Conservation (phyloP, 2,329 filamentous ascomycete species). For the Penicillium sp. region DNA sequence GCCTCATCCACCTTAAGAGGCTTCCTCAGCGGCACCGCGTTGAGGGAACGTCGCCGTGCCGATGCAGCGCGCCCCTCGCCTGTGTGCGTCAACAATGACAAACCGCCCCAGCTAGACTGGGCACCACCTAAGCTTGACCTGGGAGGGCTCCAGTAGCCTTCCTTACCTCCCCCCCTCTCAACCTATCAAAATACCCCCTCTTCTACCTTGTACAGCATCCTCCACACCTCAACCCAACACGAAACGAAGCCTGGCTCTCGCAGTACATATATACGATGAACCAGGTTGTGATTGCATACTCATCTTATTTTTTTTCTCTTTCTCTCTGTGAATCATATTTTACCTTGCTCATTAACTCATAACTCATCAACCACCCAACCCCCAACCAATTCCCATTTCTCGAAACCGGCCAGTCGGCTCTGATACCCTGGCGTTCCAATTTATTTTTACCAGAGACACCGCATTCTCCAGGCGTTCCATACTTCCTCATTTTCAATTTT, state of each 20-base stretch:
- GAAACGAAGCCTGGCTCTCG: conserved; percentile 3
- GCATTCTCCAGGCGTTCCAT: conserved; percentile 1
- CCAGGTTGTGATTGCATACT: conserved; percentile 6
- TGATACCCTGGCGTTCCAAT: conserved; percentile 13
- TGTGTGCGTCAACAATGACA: conserved; percentile 33
- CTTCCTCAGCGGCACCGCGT: conserved; percentile 32
- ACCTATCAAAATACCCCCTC: neutral
- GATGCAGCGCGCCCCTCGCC: conserved; percentile 27
- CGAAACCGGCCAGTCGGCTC: conserved; percentile 5
- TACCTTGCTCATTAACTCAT: neutral
- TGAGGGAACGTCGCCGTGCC: conserved; percentile 30
- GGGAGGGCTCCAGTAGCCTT: conserved; percentile 26
- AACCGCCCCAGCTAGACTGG: conserved; percentile 39
- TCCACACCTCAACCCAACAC: neutral
- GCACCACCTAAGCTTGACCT: conserved; percentile 38
- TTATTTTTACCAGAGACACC: neutral
- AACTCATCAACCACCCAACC: neutral
- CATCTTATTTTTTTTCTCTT: neutral
- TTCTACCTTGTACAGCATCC: conserved; percentile 7
- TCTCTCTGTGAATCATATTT: conserved; percentile 2
- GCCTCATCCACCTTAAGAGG: conserved; percentile 39
- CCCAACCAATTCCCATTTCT: neutral
- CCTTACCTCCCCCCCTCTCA: neutral
- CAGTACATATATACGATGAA: conserved; percentile 14
- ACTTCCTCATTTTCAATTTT: neutral